A percentile compares a stretch with the other conserved stretches of the same genome.
Evolutionary conservation across 495 filamentous ascomycete species (phyloP).

Genomic region (Extremus antarcticus): DNA sequence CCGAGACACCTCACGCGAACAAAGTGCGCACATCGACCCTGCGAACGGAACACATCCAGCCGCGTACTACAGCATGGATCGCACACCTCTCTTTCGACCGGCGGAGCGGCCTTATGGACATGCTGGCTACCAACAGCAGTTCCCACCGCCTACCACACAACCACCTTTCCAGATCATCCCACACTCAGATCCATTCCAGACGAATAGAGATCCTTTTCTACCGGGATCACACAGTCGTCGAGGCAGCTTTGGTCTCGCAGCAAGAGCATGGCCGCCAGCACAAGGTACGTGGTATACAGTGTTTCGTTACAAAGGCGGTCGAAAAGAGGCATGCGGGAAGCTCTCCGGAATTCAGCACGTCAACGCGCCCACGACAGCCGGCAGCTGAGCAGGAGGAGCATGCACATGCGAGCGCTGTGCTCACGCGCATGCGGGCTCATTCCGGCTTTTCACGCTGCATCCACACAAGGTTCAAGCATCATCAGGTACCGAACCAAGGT

Average conservation of each 20-base stretch:
- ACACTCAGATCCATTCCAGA: conserved; percentile 31
- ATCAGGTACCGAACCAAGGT: too few relatives aligned
- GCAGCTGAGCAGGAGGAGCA: neutral
- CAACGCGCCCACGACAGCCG: neutral
- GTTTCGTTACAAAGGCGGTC: too few relatives aligned
- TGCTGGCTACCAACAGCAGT: conserved; percentile 17
- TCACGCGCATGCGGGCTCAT: neutral
- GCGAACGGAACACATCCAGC: neutral
- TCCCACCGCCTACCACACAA: conserved; percentile 23
- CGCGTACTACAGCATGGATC: conserved; percentile 23
- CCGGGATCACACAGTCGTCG: conserved; percentile 20
- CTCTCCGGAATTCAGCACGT: neutral
- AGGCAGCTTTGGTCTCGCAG: conserved; percentile 22
- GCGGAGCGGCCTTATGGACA: conserved; percentile 20
- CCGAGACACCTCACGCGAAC: neutral
- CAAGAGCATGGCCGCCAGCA: conserved; percentile 16
- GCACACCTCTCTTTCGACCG: conserved; percentile 21
- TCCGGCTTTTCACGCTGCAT: neutral
- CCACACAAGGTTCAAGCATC: neutral
- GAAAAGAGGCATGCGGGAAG: too few relatives aligned
- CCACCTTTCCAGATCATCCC: conserved; percentile 30
- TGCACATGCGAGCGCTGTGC: neutral
- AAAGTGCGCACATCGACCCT: neutral
- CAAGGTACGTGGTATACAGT: conserved; percentile 13
- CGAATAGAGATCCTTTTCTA: conserved; percentile 30